Evolutionary conservation across 2,329 filamentous ascomycete species (phyloP).

Genomic region (Byssoonygena ceratinophila): DNA sequence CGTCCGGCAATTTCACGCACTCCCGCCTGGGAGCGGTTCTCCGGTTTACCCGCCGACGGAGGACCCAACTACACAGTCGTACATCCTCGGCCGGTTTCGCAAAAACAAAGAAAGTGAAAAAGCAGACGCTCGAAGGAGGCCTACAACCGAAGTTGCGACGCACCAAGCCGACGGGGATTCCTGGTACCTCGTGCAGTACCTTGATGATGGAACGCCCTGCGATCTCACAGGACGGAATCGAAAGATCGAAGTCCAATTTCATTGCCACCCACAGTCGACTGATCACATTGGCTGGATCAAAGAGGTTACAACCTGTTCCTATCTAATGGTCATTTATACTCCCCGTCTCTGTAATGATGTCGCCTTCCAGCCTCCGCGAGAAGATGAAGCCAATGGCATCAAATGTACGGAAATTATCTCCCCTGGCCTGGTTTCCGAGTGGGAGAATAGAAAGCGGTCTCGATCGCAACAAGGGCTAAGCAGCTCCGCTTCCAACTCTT

Average conservation of each 20-base stretch:
- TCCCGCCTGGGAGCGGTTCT: conserved; percentile 58
- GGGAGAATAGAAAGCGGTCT: conserved; percentile 32
- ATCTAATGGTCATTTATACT: conserved; percentile 87
- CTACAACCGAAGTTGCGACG: conserved; percentile 44
- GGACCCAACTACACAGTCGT: conserved; percentile 65
- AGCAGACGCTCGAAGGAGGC: conserved; percentile 22
- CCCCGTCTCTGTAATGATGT: conserved; percentile 78
- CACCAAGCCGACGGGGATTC: conserved; percentile 70
- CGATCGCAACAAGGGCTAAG: conserved; percentile 26
- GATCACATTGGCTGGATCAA: conserved; percentile 86
- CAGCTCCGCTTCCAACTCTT: conserved; percentile 16
- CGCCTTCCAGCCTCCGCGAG: conserved; percentile 71
- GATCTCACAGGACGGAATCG: conserved; percentile 73
- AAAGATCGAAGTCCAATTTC: conserved; percentile 69
- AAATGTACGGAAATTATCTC: conserved; percentile 61
- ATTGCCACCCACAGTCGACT: conserved; percentile 64
- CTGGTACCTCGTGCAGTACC: conserved; percentile 71
- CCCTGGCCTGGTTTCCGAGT: conserved; percentile 44
- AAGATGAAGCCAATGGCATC: conserved; percentile 65
- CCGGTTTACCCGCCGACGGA: conserved; percentile 60
- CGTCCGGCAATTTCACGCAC: conserved; percentile 81
- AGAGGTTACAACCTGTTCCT: conserved; percentile 80
- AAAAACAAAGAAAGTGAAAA: conserved; percentile 25
- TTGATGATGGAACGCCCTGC: conserved; percentile 70
- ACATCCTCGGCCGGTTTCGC: conserved; percentile 57